Evolutionary conservation across 805 yeast genomes (phyloP).

Genomic region (Teunomyces cretensis): DNA sequence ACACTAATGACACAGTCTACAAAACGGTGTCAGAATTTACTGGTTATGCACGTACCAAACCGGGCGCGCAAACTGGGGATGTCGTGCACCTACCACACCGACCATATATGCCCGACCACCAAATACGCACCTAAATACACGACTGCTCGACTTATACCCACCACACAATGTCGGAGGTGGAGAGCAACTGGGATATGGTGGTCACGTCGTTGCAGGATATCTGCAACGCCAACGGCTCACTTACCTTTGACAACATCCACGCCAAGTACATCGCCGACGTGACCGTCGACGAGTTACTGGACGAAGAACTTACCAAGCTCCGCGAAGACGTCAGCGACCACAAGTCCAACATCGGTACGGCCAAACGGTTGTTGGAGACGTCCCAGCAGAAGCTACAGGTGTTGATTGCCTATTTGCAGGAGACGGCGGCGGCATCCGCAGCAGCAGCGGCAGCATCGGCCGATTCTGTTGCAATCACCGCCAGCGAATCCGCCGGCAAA

Average conservation of each 20-base stretch:
- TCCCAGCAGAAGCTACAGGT: conserved; percentile 47
- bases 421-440: conserved; percentile 12
- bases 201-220: conserved; percentile 67
- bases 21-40: too few species aligned
- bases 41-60: too few species aligned
- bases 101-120: not conserved
- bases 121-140: not conserved
- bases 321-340: conserved; percentile 49
- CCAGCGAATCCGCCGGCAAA: not conserved
- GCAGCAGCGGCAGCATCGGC: conserved; percentile 5
- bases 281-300: conserved; percentile 28
- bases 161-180: conserved; percentile 33
- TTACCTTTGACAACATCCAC: conserved; percentile 46
- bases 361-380: conserved; percentile 35
- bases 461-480: conserved; percentile 8
- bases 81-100: not conserved
- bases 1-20: too few species aligned
- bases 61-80: too few species aligned
- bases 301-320: conserved; percentile 40
- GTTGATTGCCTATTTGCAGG: conserved; percentile 36
- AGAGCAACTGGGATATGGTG: conserved; percentile 68
- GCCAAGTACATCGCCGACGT: conserved; percentile 20
- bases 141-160: too few species aligned
- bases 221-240: conserved; percentile 58
- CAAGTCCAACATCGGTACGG: conserved; percentile 56